Percentiles rank a stretch among this genome's conserved stretches.
phyloP scores from a whole-genome alignment of 768 basidiomycete genomes.

The Rhodotorula paludigena region DNA sequence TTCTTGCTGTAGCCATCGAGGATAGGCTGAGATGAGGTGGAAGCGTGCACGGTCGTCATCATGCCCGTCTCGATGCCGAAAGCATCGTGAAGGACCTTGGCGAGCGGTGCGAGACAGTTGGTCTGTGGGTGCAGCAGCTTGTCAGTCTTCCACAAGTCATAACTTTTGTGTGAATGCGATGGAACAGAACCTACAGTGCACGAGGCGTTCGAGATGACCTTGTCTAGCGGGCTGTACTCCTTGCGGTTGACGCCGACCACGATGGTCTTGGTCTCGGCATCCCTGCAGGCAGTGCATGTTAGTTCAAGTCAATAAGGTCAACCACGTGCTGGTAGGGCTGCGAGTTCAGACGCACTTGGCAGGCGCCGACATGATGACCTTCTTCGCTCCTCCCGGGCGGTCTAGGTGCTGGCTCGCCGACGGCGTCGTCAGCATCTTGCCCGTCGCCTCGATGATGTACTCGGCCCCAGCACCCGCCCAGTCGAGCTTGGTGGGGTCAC shows the following conservation, averaged over 20 bases:
- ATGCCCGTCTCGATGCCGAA: conserved; percentile 48
- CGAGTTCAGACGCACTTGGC: conserved; percentile 24
- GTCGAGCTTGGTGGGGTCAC: conserved; percentile 45
- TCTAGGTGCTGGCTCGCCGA: conserved; percentile 43
- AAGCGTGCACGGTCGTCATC: conserved; percentile 49
- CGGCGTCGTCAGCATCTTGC: conserved; percentile 45
- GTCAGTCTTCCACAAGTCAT: too few relatives aligned
- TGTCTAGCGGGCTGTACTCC: conserved; percentile 39
- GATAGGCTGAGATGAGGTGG: conserved; percentile 46
- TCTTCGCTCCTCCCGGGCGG: conserved; percentile 44
- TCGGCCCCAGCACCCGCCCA: conserved; percentile 46
- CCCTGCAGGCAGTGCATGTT: too few relatives aligned
- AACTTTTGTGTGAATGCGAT: too few relatives aligned
- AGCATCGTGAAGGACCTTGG: conserved; percentile 44
- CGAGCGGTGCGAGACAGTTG: conserved; percentile 48
- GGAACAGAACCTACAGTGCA: conserved; percentile 40
- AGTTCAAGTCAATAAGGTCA: neutral
- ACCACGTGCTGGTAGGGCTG: neutral
- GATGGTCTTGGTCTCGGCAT: conserved; percentile 32
- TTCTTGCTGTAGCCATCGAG: conserved; percentile 48
- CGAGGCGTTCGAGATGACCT: conserved; percentile 46
- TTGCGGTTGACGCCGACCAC: conserved; percentile 47
- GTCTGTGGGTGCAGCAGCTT: conserved; percentile 34
- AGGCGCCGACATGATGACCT: conserved; percentile 49
- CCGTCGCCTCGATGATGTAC: conserved; percentile 47